Evolutionary conservation across 2,329 filamentous ascomycete genomes (phyloP).

Genomic region (Rutstroemia sp.): DNA sequence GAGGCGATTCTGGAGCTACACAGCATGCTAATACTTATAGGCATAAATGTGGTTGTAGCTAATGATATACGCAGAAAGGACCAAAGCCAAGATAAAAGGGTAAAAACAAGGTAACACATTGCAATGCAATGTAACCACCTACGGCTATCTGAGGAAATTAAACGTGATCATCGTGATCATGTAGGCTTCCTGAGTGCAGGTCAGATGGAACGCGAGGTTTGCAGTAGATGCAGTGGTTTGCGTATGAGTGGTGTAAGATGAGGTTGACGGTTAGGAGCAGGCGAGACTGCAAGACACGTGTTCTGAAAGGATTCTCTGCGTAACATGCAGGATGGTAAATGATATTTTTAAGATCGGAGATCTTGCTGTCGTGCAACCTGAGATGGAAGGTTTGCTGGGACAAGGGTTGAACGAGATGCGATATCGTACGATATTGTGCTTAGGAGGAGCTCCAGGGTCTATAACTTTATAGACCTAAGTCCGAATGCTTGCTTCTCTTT

Average conservation of each 20-base stretch:
- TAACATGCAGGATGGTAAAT: too few relatives aligned
- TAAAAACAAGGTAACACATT: neutral
- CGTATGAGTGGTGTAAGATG: neutral
- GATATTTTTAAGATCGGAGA: neutral
- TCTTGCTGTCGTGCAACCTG: neutral
- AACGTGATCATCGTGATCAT: constrained; percentile 10
- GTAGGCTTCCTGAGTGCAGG: neutral
- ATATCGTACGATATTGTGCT: neutral
- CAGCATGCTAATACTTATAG: neutral
- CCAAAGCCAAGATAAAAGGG: neutral
- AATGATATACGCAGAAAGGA: neutral
- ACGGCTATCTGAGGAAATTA: constrained; percentile 1
- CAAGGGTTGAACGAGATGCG: neutral
- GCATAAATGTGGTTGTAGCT: neutral
- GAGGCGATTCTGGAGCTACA: neutral
- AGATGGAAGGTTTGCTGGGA: neutral
- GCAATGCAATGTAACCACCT: constrained; percentile 1
- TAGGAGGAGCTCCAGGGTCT: neutral
- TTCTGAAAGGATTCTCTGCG: neutral
- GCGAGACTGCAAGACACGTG: constrained; percentile 7
- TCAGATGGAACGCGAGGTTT: constrained; percentile 6
- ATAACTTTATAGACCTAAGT: too few relatives aligned
- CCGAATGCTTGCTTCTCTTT: neutral
- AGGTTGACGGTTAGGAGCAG: constrained; percentile 6
- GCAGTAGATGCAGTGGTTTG: neutral